Percentiles rank a stretch among this genome's conserved stretches.
These are phyloP conservation scores for Moesziomyces globuligerus DNA, from an alignment of 1,284 basidiomycete species.

Conservation along the genomic window DNA sequence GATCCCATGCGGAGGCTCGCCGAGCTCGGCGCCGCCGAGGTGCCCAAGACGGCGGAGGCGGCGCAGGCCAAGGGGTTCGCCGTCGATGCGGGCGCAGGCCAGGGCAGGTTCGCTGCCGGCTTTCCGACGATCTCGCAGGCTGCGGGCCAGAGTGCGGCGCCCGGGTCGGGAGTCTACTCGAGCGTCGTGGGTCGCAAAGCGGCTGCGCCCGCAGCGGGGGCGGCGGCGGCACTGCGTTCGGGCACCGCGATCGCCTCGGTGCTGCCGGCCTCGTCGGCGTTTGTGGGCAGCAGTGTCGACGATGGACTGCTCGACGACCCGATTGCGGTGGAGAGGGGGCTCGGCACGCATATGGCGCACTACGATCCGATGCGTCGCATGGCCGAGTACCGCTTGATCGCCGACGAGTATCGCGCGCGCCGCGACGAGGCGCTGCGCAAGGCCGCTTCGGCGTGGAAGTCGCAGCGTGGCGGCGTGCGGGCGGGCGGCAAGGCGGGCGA, in stretches of 20 bases:
- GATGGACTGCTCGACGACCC: slow-evolving; percentile 20
- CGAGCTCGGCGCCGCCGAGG: slow-evolving; percentile 26
- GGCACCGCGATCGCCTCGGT: slow-evolving; percentile 42
- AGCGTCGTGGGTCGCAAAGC: slow-evolving; percentile 31
- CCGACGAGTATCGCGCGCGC: slow-evolving; percentile 60
- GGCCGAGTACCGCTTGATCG: slow-evolving; percentile 46
- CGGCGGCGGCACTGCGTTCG: slow-evolving; percentile 31
- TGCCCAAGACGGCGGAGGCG: slow-evolving; percentile 32
- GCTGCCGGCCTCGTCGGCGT: slow-evolving; percentile 48
- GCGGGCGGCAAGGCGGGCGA: slow-evolving; percentile 33
- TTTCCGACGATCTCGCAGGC: slow-evolving; percentile 44
- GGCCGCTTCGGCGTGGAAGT: slow-evolving; percentile 52
- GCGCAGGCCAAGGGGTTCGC: slow-evolving; percentile 15
- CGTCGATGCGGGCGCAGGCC: slow-evolving; percentile 10
- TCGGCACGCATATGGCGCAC: slow-evolving; percentile 20
- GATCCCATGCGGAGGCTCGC: slow-evolving; percentile 51
- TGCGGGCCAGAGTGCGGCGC: slow-evolving; percentile 2
- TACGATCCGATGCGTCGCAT: slow-evolving; percentile 41
- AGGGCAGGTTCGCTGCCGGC: slow-evolving; percentile 23
- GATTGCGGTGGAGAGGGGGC: slow-evolving; percentile 24
- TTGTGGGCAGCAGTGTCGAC: slow-evolving; percentile 8
- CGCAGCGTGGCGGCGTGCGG: slow-evolving; percentile 34
- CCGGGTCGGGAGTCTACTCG: slow-evolving; percentile 20
- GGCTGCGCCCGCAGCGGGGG: slow-evolving; percentile 18
- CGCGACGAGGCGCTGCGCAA: slow-evolving; percentile 64